Percentiles rank a stretch among this genome's conserved stretches.
phyloP scores from a whole-genome alignment of 768 basidiomycete genomes.

The Tremella yokohamensis region DNA sequence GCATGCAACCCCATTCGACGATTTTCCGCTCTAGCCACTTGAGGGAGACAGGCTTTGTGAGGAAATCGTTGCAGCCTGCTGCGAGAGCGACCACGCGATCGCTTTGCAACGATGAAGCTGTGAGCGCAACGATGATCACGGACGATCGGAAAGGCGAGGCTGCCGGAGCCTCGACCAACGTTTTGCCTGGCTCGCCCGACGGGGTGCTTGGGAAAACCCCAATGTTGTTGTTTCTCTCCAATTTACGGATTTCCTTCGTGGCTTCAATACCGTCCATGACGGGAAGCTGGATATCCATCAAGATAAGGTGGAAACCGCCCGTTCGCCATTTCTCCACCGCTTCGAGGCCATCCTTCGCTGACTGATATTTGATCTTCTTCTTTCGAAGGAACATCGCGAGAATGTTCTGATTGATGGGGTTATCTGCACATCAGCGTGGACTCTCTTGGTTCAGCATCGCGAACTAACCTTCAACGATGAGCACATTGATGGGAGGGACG shows the following conservation, averaged over 20 bases:
- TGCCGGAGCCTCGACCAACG: conserved; percentile 25
- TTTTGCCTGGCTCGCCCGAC: conserved; percentile 54
- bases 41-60: conserved; percentile 93
- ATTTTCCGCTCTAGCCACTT: conserved; percentile 97
- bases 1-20: conserved; percentile 97
- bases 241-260: conserved; percentile 85
- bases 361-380: conserved; percentile 90
- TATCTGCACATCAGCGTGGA: conserved; percentile 60
- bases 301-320: conserved; percentile 88
- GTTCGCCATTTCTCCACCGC: conserved; percentile 92
- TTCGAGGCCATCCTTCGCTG: conserved; percentile 91
- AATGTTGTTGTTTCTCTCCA: conserved; percentile 68
- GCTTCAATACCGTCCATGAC: conserved; percentile 98
- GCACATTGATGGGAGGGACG: conserved; percentile 92
- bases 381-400: conserved; percentile 94
- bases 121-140: conserved; percentile 98
- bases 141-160: conserved; percentile 72
- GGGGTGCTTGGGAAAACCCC: conserved; percentile 71
- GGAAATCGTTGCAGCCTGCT: conserved; percentile 97
- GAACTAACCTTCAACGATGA: conserved; percentile 89
- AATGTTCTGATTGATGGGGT: conserved; percentile 97
- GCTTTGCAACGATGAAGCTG: conserved; percentile 88
- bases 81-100: conserved; percentile 97
- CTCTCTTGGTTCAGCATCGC: not conserved
- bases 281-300: conserved; percentile 99